Evolutionary conservation across 2,329 filamentous ascomycete species (phyloP), one percentile per base, ranked within the genome.

Genomic region (Aspergillus brunneoviolaceus): DNA sequence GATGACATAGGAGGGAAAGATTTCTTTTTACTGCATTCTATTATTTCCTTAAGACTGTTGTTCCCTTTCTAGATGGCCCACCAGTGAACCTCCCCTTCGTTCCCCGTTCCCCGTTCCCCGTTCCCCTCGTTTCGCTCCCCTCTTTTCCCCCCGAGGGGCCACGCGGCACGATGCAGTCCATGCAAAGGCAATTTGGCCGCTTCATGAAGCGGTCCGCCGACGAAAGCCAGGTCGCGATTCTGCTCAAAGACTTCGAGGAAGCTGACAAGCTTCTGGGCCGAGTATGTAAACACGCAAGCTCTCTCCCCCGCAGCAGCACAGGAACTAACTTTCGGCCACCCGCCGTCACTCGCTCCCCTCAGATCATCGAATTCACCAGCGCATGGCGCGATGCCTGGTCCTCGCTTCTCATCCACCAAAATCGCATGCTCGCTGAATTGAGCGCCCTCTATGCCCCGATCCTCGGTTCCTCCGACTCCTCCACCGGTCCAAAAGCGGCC

Each of bases 361-460:
- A 94, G 89, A 85, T 95, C 67, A 85, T 92, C 67, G 89, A 91
- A 65, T 87, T 89, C 63, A 86, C 88, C 42, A 89, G 87, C 74
- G 81, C 86, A 72, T 95, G 90, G 88, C 86, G 89, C 70, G 89
- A 94, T 69, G 84, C 88, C 11, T 96, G 91, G 91, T 82, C 87
- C 6, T 84, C 86, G 60, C 87, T 94, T 65, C 83, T 91, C 59
- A 83, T 82, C 59, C 82, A 87, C 60, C 90, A 94, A 72, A 82
- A 89, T 61, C 84, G 85, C 48, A 81, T 90, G 60, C 79, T 87
- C 52, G 82, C 86, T 64, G 85, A 89, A 68, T 89, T 90, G 72
- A 87, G 92, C 67, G 81, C 82, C 62, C 79, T 96, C 55, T 95
- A 93, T 81, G 86, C 89, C 66, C 89, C 90, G 31, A 90, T 95